Conservation (phyloP, 140 eudicot genomes). For the Senecio squalidus region DNA sequence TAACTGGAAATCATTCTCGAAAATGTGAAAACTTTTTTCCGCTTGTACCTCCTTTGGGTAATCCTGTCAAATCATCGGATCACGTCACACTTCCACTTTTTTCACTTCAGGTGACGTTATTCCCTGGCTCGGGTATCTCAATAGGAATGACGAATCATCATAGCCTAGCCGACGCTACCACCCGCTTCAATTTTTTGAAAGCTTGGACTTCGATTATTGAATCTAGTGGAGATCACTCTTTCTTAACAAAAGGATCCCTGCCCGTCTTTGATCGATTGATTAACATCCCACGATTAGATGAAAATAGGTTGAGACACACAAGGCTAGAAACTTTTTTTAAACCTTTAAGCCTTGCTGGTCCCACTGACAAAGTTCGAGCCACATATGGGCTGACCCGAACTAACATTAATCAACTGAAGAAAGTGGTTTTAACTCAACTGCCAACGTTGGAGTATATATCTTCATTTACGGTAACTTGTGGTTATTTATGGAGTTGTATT, state of each 20-base stretch:
- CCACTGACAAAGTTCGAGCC: background rate
- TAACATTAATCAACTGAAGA: background rate
- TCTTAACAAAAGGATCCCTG: background rate
- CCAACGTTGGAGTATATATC: background rate
- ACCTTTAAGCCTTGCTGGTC: conserved; percentile 1
- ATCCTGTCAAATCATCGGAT: background rate
- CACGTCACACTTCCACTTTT: conserved; percentile 1
- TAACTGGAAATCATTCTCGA: conserved; percentile 13
- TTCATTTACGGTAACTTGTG: conserved; percentile 2
- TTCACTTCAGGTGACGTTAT: background rate
- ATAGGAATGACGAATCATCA: conserved; percentile 12
- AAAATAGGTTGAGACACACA: background rate
- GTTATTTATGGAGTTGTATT: conserved; percentile 7
- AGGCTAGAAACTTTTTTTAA: conserved; percentile 1
- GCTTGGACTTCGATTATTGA: conserved; percentile 5
- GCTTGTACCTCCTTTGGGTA: background rate
- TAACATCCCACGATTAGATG: background rate
- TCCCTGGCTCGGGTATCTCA: background rate
- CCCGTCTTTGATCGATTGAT: conserved; percentile 8
- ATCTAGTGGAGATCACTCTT: background rate
- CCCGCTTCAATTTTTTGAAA: background rate
- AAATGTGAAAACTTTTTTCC: conserved; percentile 2
- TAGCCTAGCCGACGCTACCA: conserved; percentile 4
- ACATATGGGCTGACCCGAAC: conserved; percentile 1
- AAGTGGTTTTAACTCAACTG: background rate